Percentiles rank a stretch among this genome's conserved stretches.
Evolutionary conservation across 2,329 filamentous ascomycete genomes (phyloP).

Genomic region (Cladophialophora chaetospira): DNA sequence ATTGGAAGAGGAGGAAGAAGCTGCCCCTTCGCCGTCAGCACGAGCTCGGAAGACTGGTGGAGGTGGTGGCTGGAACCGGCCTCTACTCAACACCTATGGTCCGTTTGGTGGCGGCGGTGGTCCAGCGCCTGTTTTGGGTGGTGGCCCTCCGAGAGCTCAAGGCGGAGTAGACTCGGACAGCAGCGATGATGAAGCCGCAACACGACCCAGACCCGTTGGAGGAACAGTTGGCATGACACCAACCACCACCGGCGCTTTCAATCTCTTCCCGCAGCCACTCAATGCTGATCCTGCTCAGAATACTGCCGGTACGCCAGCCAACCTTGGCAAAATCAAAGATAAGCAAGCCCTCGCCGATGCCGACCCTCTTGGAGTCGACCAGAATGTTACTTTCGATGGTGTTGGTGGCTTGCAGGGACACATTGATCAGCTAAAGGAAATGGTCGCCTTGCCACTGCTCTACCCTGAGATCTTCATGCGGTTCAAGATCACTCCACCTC

Average conservation of each 20-base stretch:
- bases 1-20: constrained; percentile 73
- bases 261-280: constrained; percentile 59
- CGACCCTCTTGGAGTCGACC: constrained; percentile 89
- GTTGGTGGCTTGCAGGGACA: constrained; percentile 91
- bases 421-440: constrained; percentile 97
- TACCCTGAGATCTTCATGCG: constrained; percentile 92
- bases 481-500: constrained; percentile 90
- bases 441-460: constrained; percentile 90
- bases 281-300: constrained; percentile 59
- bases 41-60: constrained; percentile 60
- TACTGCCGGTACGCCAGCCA: constrained; percentile 67
- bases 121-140: constrained; percentile 69
- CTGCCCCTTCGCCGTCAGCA: constrained; percentile 69
- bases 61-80: constrained; percentile 69
- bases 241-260: constrained; percentile 55
- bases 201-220: constrained; percentile 57
- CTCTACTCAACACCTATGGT: constrained; percentile 83
- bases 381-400: constrained; percentile 89
- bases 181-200: constrained; percentile 86
- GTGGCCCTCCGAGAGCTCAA: constrained; percentile 66
- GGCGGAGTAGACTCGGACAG: constrained; percentile 90
- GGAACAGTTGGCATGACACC: constrained; percentile 68
- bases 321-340: constrained; percentile 91
- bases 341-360: constrained; percentile 89
- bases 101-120: constrained; percentile 88